Base-by-base conservation (phyloP, 169 alveolate genomes). In the Prorocentrum cordatum region DNA sequence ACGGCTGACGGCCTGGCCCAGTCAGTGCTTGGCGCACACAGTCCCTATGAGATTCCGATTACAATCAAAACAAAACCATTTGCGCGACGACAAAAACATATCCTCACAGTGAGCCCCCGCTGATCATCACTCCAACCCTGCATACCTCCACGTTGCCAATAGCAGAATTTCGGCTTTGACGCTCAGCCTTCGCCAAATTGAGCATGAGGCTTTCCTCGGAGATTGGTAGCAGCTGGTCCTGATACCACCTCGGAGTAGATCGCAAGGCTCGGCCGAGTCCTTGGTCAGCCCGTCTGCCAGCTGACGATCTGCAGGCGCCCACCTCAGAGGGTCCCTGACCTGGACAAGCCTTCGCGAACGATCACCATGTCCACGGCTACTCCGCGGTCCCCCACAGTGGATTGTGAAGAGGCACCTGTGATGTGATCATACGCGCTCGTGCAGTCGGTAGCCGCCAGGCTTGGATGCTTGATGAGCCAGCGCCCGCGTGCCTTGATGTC, bases 271-370 rank as follows among this genome's bases (percentile, higher is more conserved):
- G 9, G 67, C 66, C 27, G 5, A 29, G 9, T 71, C 83, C 50
- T 71, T 71, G 2, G 83, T 45, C 2, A 71, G 67, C 22, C 50
- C 83, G 31, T 71, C 83, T 29, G 83, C 83, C 4, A 71, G 18
- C 32, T 39, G 59, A 1, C 39, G n/a, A 42, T 24, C 26, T 0
- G 83, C 29, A 1, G 83, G 83, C 9, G 18, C 32, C 83, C 83
- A 71, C 26, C 83, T 12, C 5, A 71, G 22, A 6, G 22, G 0
- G 35, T 45, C 0, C 61, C 32, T 3, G 45, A 45, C 20, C 83
- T 10, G 2, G 14, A 2, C 47, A 42, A 16, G 5, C 62, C 6
- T 20, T 71, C 66, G 24, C 24, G 0, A 10, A 71, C 27, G 0
- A 71, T 71, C 1, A 47, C 36, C 29, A 71, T 31, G 26, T 71